Evolutionary conservation across 2,329 filamentous ascomycete genomes (phyloP), one percentile per base, ranked within the genome.

Genomic region (Phoma sp.): DNA sequence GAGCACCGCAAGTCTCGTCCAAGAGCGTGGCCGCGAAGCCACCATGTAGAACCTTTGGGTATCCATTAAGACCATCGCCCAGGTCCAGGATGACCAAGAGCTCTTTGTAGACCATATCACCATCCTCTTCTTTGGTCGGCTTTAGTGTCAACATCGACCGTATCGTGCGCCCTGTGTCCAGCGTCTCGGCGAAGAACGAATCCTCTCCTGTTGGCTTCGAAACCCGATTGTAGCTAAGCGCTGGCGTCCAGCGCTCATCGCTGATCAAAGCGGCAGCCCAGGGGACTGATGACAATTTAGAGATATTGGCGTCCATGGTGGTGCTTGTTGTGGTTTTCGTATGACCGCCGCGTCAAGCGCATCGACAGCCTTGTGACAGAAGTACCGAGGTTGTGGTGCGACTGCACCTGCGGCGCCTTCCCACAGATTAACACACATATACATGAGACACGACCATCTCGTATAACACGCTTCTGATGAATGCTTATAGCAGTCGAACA

Each of bases 11-110:
- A 5, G 76, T 71, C 65, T 88, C 85, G 63, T 88, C 85, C 22
- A 88, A 67, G n/a, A 88, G 66, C 0, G 81, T 79, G 7, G 79
- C 79, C 6, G 83, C 78, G 27, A 87, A 78, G 1, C 85, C 86
- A 18, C 86, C 85, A 65, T 88, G 86, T 8, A 78, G 73, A 6
- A 83, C 75, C 3, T 75, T 69, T 2, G 80, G 72, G 60, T 81
- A 81, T 2, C 85, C 85, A 58, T 84, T 83, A 50, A 87, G 60
- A 14, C 79, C 80, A 9, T 74, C 62, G 1, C 82, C 84, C 1
- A 87, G 25, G n/a, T 74, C 70, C 44, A 78, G 61, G 7, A 81
- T 65, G 1, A 70, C 72, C 29, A 58, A 63, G n/a, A 78, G 64
- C 60, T 78, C 72, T 23, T 58, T 60, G 49, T 75, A 73, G n/a